Evolutionary conservation across 2,329 filamentous ascomycete species (phyloP), one percentile per base, ranked within the genome.

Genomic region (Peltaster fructicola): DNA sequence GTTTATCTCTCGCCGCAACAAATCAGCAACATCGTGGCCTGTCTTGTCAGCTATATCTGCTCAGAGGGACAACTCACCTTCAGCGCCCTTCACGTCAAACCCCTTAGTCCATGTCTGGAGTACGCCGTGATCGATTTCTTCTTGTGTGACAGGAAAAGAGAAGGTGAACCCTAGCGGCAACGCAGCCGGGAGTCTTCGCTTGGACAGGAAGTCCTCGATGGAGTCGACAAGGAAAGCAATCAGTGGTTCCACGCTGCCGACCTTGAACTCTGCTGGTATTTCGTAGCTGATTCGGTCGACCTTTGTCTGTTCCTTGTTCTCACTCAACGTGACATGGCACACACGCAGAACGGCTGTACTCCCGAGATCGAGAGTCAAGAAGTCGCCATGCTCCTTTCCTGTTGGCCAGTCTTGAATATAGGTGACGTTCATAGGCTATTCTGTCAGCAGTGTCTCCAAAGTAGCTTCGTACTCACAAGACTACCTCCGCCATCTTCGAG

Each of bases 91-190:
- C 47, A 95, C 91, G 44, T 93, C 84, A 43, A 93, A 93, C 2
- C 85, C 85, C 62, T 95, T 93, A 38, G 85, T 95, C 85, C 85
- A 95, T 38, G 82, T 72, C 55, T 93, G 85, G 27, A 95, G 65
- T 19, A 91, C 65, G 35, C 85, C 85, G 49, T 91, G 79, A 39
- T 95, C 81, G 41, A 95, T 84, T 52, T 81, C 90, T 40, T 91
- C 70, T 52, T 93, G 85, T 1, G 80, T 85, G 8, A 81, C 84
- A 2, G 85, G 85, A 49, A 92, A 95, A 1, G 82, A 93, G 56
- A 95, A 95, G 17, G 85, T 95, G 59, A 95, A 93, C 44, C 84
- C 85, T 6, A 95, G 68, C 3, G 80, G 79, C 20, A 84, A 54
- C 39, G 67, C 58, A 23, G 56, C 56, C 26, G 69, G 69, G 48